Evolutionary conservation across 495 filamentous ascomycete genomes (phyloP).

Genomic region (Chaetomium tenue): DNA sequence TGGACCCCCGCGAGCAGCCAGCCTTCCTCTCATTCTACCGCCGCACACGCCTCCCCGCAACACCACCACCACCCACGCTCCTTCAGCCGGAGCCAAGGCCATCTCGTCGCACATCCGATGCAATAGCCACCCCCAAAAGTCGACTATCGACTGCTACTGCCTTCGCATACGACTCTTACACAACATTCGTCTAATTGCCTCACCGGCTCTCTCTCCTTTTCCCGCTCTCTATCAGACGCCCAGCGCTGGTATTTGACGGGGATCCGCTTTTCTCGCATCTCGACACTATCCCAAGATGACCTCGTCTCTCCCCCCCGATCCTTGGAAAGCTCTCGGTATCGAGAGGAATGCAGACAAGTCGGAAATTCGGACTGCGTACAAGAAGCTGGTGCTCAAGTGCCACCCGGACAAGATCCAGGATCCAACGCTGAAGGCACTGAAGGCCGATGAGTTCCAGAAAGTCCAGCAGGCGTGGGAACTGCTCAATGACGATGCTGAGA

Average conservation of each 20-base stretch:
- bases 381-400: slow-evolving; percentile 88
- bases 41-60: slow-evolving; percentile 33
- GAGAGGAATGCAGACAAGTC: slow-evolving; percentile 67
- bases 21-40: slow-evolving; percentile 22
- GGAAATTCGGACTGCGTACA: slow-evolving; percentile 77
- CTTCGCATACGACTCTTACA: slow-evolving; percentile 25
- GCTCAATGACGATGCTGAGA: slow-evolving; percentile 71
- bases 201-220: neutral
- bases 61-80: slow-evolving; percentile 20
- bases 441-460: slow-evolving; percentile 83
- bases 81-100: slow-evolving; percentile 18
- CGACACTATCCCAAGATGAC: slow-evolving; percentile 54
- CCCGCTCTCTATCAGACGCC: slow-evolving; percentile 9
- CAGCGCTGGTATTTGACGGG: slow-evolving; percentile 21
- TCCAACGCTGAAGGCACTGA: slow-evolving; percentile 63
- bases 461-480: slow-evolving; percentile 93
- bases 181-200: slow-evolving; percentile 12
- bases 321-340: slow-evolving; percentile 79
- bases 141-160: slow-evolving; percentile 33
- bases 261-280: slow-evolving; percentile 1
- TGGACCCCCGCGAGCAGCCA: neutral
- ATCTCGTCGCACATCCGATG: slow-evolving; percentile 32
- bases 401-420: slow-evolving; percentile 92
- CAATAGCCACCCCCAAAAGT: slow-evolving; percentile 37
- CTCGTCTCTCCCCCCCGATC: slow-evolving; percentile 67